These are phyloP conservation scores for Rosa rugosa DNA, from an alignment of 306 rosid genomes.

Conservation along the genomic window DNA sequence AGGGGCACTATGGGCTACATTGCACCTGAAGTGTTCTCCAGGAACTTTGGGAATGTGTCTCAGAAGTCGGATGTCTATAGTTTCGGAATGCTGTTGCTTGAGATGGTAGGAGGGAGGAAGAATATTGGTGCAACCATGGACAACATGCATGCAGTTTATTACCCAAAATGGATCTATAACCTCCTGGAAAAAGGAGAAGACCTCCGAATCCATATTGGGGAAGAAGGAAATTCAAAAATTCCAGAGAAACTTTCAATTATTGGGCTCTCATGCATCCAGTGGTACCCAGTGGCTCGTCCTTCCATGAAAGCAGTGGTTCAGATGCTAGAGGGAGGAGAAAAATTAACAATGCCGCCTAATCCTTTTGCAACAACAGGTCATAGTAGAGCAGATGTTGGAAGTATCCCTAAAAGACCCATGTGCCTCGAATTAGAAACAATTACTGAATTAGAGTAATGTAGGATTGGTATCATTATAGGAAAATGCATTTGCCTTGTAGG, in stretches of 20 bases:
- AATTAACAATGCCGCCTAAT: constrained; percentile 3
- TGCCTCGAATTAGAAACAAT: constrained; percentile 6
- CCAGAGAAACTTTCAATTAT: not conserved
- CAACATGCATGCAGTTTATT: not conserved
- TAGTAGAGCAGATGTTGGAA: not conserved
- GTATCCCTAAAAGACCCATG: not conserved
- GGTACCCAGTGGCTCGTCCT: not conserved
- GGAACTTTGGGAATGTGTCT: not conserved
- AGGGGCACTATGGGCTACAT: not conserved
- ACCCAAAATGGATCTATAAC: not conserved
- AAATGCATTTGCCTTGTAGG: no score
- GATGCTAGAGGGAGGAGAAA: not conserved
- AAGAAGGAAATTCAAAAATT: not conserved
- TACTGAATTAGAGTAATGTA: not conserved
- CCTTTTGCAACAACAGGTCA: not conserved
- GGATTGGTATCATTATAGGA: no score
- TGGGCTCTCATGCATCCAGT: not conserved
- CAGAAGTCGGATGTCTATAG: constrained; percentile 22
- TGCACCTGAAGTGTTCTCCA: not conserved
- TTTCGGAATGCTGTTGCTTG: constrained; percentile 40
- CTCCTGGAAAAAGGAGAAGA: not conserved
- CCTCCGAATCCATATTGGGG: not conserved
- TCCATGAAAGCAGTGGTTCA: no score
- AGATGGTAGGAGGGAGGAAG: constrained; percentile 22
- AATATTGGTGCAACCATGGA: not conserved